phyloP scores from a whole-genome alignment of 331 rosid genomes.

The Malus hybrid region DNA sequence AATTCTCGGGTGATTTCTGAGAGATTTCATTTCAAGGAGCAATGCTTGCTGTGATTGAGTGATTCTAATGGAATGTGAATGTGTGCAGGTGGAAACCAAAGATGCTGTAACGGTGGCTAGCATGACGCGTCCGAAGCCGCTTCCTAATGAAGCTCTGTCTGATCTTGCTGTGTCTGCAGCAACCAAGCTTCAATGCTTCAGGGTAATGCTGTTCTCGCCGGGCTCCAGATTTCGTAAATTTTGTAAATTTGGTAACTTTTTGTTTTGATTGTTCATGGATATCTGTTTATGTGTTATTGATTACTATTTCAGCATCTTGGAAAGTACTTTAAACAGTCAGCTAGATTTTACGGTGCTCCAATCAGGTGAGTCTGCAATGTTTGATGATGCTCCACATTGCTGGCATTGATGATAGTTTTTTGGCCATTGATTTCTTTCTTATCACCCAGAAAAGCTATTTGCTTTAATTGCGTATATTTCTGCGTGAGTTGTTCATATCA shows the following conservation, averaged over 20 bases:
- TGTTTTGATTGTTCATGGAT: no score
- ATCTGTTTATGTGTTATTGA: no score
- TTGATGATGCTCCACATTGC: not conserved
- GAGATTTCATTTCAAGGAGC: not conserved
- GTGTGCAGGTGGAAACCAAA: conserved; percentile 69
- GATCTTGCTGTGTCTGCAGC: no score
- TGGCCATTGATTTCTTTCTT: not conserved
- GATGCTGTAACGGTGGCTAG: conserved; percentile 89
- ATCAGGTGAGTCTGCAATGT: no score
- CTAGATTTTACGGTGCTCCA: no score
- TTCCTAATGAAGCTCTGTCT: no score
- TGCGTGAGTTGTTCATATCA: not conserved
- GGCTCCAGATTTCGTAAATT: no score
- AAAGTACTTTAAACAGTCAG: no score
- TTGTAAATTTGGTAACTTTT: no score
- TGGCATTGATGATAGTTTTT: not conserved
- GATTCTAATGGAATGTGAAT: not conserved
- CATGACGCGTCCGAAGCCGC: conserved; percentile 19
- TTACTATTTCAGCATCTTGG: no score
- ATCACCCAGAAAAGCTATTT: not conserved
- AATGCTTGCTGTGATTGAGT: not conserved
- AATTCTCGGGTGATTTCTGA: not conserved
- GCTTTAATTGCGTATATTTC: not conserved
- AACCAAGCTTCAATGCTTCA: no score
- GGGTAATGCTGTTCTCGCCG: no score